Evolutionary conservation across 257 asterid species (phyloP), one percentile per base, ranked within the genome.

Genomic region (Ballota nigra): DNA sequence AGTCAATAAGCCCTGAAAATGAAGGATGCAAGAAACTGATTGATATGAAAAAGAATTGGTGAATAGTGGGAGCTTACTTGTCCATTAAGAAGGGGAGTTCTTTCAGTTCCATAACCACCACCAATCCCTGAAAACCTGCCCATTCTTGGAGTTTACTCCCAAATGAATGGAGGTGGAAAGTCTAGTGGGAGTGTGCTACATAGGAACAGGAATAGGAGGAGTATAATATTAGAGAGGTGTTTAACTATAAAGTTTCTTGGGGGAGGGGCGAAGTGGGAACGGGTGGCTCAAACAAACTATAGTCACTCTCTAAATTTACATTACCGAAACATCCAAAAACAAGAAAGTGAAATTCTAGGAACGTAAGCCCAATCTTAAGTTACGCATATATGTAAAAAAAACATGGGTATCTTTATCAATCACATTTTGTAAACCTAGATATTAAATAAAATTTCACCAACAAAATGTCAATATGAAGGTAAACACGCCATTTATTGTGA

Each of bases 71-170:
- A 75, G 15, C 87, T 81, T 76, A 89, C 96, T 15, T 78, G 86
- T 79, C 71, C 36, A 71, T 52, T 62, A 28, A 89, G 81, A 43
- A 85, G 86, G 61, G 91, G 94, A 64, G 76, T 33, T 41, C 88
- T 78, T 10, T 75, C 86, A 74, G 78, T 73, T 40, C 88, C 84
- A 45, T 28, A 29, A 53, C 88, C 90, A 66, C 87, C 88, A 71
- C 82, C 85, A 86, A 72, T 70, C 65, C 82, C 81, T 28, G 88
- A 81, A 65, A 28, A 41, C 65, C 40, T 45, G 33, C 69, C 80
- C 63, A 61, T 79, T 18, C 71, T 41, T n/a, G n/a, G n/a, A n/a
- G n/a, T 26, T 8, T 51, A 12, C 7, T 38, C 49, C 40, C 69
- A 43, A 55, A 19, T 22, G 58, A 68, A 33, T 49, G 81, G 70